phyloP scores from a whole-genome alignment of 176 grass and related monocot genomes.

The Hyparrhenia diplandra region DNA sequence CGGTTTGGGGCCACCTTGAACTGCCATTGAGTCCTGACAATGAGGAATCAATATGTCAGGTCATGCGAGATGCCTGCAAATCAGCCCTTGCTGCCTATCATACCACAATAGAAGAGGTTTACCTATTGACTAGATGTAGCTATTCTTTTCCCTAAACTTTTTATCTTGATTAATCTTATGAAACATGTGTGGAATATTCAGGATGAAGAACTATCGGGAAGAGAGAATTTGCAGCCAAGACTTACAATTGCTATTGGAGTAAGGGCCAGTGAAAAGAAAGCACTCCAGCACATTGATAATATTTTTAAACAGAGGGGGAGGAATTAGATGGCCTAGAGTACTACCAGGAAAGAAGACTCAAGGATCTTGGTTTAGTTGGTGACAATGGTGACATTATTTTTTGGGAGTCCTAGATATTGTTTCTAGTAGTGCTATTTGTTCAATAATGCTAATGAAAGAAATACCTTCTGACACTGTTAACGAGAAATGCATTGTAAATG shows the following conservation, averaged over 20 bases:
- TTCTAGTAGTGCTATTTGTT: background rate
- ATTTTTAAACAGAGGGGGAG: constrained; percentile 67
- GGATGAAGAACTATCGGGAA: constrained; percentile 70
- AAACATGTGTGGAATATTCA: constrained; percentile 36
- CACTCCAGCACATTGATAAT: constrained; percentile 73
- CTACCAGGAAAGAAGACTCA: constrained; percentile 94
- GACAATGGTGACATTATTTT: constrained; percentile 99
- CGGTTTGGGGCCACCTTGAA: constrained; percentile 88
- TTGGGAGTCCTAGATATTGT: constrained; percentile 64
- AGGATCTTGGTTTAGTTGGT: constrained; percentile 72
- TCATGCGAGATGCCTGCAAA: constrained; percentile 78
- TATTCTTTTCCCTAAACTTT: constrained; percentile 18
- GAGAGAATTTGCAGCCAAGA: constrained; percentile 49
- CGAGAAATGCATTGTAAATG: constrained; percentile 11
- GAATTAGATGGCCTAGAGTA: constrained; percentile 90
- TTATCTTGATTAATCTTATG: constrained; percentile 10
- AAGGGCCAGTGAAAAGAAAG: constrained; percentile 84
- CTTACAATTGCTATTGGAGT: constrained; percentile 57
- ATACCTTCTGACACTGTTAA: background rate
- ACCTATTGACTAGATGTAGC: background rate
- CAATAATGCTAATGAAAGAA: background rate
- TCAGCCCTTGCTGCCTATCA: constrained; percentile 64
- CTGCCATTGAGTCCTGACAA: constrained; percentile 78
- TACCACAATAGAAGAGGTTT: constrained; percentile 84
- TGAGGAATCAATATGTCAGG: constrained; percentile 84